Evolutionary conservation across 148 eudicot species (phyloP).

Genomic region (Rhododendron simsii): DNA sequence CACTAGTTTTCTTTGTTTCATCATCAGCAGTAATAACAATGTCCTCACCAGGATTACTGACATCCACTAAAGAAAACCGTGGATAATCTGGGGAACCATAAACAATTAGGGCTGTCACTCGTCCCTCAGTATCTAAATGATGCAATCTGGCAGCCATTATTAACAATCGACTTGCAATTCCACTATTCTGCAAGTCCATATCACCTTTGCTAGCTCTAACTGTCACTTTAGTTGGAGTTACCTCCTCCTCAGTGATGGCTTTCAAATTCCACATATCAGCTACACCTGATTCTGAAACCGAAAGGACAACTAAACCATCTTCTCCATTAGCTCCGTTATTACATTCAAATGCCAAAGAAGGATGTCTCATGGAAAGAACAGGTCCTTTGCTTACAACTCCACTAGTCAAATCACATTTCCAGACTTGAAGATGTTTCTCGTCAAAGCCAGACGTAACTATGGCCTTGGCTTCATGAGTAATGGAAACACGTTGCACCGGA

Average conservation of each 20-base stretch:
- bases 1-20: slow-evolving; percentile 6
- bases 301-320: slow-evolving; percentile 28
- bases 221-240: slow-evolving; percentile 29
- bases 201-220: slow-evolving; percentile 16
- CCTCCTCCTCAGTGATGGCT: slow-evolving; percentile 14
- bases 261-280: slow-evolving; percentile 29
- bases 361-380: slow-evolving; percentile 27
- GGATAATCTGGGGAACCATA: slow-evolving; percentile 28
- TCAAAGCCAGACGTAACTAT: slow-evolving; percentile 20
- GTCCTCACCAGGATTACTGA: slow-evolving; percentile 25
- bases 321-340: slow-evolving; percentile 16
- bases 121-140: slow-evolving; percentile 13
- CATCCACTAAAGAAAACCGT: slow-evolving; percentile 20
- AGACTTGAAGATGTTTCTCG: slow-evolving; percentile 30
- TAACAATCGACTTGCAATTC: slow-evolving; percentile 19
- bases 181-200: slow-evolving; percentile 9
- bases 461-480: slow-evolving; percentile 23
- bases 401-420: slow-evolving; percentile 21
- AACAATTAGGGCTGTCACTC: slow-evolving; percentile 14
- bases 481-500: slow-evolving; percentile 13
- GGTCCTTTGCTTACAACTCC: slow-evolving; percentile 23
- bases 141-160: slow-evolving; percentile 32
- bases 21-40: slow-evolving; percentile 23
- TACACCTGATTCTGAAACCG: slow-evolving; percentile 31
- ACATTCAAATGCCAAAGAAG: slow-evolving; percentile 26